These are phyloP conservation scores for Rhynchospora breviuscula DNA, from an alignment of 176 grass and related monocot genomes.

Conservation along the genomic window DNA sequence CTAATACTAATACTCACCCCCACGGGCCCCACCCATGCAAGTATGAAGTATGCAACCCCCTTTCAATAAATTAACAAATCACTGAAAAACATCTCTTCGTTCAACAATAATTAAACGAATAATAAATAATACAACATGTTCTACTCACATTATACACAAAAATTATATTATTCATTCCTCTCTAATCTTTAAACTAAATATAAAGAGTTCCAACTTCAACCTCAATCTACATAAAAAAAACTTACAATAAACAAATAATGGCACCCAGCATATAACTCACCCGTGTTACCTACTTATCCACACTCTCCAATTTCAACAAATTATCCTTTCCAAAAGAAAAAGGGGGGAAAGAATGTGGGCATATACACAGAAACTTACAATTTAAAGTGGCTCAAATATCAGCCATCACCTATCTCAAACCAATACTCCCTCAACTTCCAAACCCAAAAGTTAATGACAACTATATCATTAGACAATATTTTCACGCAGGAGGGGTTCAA, in stretches of 20 bases:
- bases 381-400: not conserved
- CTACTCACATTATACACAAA: not conserved
- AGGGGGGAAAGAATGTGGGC: not conserved
- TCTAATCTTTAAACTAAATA: not conserved
- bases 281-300: not conserved
- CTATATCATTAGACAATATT: constrained; percentile 36
- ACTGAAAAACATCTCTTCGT: no score
- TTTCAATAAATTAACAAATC: no score
- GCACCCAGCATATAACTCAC: not conserved
- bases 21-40: no score
- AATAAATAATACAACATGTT: not conserved
- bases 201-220: not conserved
- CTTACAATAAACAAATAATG: not conserved
- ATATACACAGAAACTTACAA: not conserved
- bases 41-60: no score
- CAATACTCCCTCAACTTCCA: not conserved
- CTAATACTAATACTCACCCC: no score
- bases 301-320: not conserved
- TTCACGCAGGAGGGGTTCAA: constrained; percentile 50
- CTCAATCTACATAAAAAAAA: not conserved
- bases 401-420: not conserved
- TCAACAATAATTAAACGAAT: no score
- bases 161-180: not conserved
- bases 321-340: not conserved
- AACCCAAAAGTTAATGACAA: not conserved